Evolutionary conservation across 225 moss, liverwort and hornwort genomes (phyloP).

Genomic region (Anthoceros angustus): DNA sequence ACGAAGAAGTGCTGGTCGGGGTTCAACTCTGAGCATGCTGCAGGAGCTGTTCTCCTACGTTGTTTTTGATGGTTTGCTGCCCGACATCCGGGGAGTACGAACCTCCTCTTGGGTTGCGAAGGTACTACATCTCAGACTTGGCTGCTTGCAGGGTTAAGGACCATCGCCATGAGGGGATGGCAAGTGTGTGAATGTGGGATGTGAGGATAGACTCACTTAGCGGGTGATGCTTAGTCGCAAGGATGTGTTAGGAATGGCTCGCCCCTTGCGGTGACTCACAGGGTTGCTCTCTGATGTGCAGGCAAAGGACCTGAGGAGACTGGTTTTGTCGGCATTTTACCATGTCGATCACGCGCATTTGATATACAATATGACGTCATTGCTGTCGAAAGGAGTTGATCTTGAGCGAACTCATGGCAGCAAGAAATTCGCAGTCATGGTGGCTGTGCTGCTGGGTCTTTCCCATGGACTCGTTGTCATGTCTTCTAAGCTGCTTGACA

Average conservation of each 20-base stretch:
- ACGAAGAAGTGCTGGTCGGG: not conserved
- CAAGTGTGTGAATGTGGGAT: too few species aligned
- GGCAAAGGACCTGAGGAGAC: conserved; percentile 54
- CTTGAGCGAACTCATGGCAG: conserved; percentile 60
- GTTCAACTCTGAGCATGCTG: not conserved
- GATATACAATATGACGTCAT: conserved; percentile 71
- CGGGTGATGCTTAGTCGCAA: not conserved
- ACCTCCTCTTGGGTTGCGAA: too few species aligned
- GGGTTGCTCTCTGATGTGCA: conserved; percentile 15
- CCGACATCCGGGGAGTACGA: not conserved
- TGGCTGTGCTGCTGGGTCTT: conserved; percentile 51
- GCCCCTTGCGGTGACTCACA: not conserved
- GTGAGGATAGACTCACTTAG: not conserved
- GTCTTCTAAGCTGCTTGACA: conserved; percentile 34
- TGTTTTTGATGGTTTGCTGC: not conserved
- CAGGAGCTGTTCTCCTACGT: not conserved
- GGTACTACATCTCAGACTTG: too few species aligned
- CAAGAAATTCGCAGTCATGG: conserved; percentile 51
- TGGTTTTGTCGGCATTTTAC: conserved; percentile 69
- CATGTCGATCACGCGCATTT: conserved; percentile 74
- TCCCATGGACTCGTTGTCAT: conserved; percentile 56
- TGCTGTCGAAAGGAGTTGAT: conserved; percentile 72
- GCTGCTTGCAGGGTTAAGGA: too few species aligned
- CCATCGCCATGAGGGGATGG: too few species aligned
- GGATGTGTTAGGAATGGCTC: not conserved